Evolutionary conservation across 108 stramenopile genomes (phyloP).

Genomic region (Discostella stelligeroides): DNA sequence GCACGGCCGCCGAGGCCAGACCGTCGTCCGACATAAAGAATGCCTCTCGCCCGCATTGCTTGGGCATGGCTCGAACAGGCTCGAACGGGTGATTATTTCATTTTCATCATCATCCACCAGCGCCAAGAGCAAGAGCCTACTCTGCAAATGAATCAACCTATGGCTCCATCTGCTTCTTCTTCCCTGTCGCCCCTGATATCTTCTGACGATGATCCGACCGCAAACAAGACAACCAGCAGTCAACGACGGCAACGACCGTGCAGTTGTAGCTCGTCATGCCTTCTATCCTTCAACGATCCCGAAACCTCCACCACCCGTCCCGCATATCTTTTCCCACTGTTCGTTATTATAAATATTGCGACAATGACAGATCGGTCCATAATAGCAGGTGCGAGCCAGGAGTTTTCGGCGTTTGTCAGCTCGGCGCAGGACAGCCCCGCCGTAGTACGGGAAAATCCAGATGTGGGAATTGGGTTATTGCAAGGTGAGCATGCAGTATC

Average conservation of each 20-base stretch:
- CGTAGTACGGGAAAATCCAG: slow-evolving; percentile 40
- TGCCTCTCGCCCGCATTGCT: too few relatives aligned
- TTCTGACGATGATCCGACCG: background rate
- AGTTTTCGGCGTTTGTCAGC: slow-evolving; percentile 45
- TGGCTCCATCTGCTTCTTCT: background rate
- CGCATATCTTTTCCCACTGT: slow-evolving; percentile 50
- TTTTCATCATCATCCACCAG: background rate
- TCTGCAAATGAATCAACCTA: background rate
- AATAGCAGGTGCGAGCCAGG: slow-evolving; percentile 47
- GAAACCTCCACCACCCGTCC: slow-evolving; percentile 35
- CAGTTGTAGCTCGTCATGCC: too few relatives aligned
- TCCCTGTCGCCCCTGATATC: background rate
- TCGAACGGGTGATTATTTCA: too few relatives aligned
- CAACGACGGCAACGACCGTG: too few relatives aligned
- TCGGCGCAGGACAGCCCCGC: slow-evolving; percentile 31
- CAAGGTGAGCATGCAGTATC: slow-evolving; percentile 8
- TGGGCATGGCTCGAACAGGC: too few relatives aligned
- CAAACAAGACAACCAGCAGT: too few relatives aligned
- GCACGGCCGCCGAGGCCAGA: too few relatives aligned
- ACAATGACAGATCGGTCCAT: slow-evolving; percentile 54
- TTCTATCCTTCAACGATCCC: slow-evolving; percentile 24
- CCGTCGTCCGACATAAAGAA: too few relatives aligned
- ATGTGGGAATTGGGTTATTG: slow-evolving; percentile 42
- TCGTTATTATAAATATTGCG: slow-evolving; percentile 36
- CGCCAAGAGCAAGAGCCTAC: too few relatives aligned